Conservation (phyloP, 805 yeast genomes). For the Candida patagonica region DNA sequence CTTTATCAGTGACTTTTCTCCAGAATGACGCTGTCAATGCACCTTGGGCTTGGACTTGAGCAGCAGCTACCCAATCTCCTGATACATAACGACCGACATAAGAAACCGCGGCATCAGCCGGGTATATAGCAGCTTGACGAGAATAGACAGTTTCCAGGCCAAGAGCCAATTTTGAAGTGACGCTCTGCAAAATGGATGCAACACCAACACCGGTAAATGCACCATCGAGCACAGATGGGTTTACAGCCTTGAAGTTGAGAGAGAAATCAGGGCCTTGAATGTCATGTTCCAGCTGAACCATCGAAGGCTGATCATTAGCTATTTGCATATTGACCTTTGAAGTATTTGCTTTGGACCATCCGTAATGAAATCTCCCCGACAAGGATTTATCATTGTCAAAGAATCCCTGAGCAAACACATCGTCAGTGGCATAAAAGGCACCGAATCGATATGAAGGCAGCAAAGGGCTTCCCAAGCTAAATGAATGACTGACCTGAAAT, state of each 20-base stretch:
- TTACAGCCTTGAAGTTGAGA: conserved; percentile 79
- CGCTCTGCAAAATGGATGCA: conserved; percentile 81
- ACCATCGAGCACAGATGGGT: conserved; percentile 72
- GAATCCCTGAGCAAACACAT: conserved; percentile 81
- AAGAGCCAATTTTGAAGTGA: conserved; percentile 72
- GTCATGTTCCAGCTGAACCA: conserved; percentile 95
- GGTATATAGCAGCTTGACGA: conserved; percentile 49
- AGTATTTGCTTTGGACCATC: conserved; percentile 72
- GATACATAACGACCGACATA: conserved; percentile 85
- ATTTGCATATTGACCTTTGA: conserved; percentile 84
- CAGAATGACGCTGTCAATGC: conserved; percentile 82
- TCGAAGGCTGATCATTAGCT: conserved; percentile 80
- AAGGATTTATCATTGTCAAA: conserved; percentile 78
- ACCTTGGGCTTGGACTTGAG: conserved; percentile 91
- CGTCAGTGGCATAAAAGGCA: conserved; percentile 81
- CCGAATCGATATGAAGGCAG: conserved; percentile 88
- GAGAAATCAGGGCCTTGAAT: conserved; percentile 84
- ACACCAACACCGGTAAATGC: conserved; percentile 86
- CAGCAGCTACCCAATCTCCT: conserved; percentile 87
- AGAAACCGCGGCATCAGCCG: conserved; percentile 87
- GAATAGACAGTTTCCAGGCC: conserved; percentile 93
- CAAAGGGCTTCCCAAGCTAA: conserved; percentile 75
- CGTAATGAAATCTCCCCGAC: conserved; percentile 83
- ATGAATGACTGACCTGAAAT: conserved; percentile 93
- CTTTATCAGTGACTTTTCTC: conserved; percentile 86